Percentiles rank a stretch among this genome's conserved stretches.
These are phyloP conservation scores for Candida piceae DNA, from an alignment of 805 yeast species.

Conservation along the genomic window DNA sequence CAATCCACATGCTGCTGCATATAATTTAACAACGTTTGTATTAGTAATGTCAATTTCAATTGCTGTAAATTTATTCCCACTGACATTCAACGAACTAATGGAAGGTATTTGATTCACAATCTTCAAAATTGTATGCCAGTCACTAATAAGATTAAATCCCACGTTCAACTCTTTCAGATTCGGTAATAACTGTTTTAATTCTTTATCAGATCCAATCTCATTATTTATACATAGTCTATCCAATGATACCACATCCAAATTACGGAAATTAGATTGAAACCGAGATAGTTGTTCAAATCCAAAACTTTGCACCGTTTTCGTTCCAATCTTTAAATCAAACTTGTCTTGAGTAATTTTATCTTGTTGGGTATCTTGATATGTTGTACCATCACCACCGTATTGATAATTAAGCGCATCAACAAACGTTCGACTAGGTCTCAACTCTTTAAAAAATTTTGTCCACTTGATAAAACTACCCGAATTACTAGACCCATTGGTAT, in stretches of 20 bases:
- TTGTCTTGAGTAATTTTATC: constrained; percentile 12
- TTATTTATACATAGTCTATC: constrained; percentile 35
- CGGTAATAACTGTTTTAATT: constrained; percentile 9
- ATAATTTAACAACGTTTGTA: constrained; percentile 13
- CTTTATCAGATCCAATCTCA: constrained; percentile 8
- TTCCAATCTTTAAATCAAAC: constrained; percentile 41
- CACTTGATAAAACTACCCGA: constrained; percentile 64
- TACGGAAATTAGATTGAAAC: constrained; percentile 42
- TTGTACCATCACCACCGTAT: constrained; percentile 35
- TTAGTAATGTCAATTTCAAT: background rate
- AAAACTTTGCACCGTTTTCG: constrained; percentile 52
- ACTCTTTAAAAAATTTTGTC: constrained; percentile 17
- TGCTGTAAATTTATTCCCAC: constrained; percentile 45
- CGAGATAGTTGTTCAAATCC: constrained; percentile 58
- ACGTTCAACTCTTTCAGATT: constrained; percentile 45
- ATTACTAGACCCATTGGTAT: constrained; percentile 24
- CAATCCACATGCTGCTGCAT: constrained; percentile 15
- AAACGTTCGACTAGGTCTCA: constrained; percentile 28
- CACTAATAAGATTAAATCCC: constrained; percentile 50
- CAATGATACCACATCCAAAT: constrained; percentile 46
- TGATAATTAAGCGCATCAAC: constrained; percentile 44
- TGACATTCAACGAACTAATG: constrained; percentile 42
- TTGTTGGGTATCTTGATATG: constrained; percentile 1
- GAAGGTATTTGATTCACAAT: constrained; percentile 34
- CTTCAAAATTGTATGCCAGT: constrained; percentile 34